These are phyloP conservation scores for Juncus inflexus DNA, from an alignment of 176 grass and related monocot species.

Conservation along the genomic window DNA sequence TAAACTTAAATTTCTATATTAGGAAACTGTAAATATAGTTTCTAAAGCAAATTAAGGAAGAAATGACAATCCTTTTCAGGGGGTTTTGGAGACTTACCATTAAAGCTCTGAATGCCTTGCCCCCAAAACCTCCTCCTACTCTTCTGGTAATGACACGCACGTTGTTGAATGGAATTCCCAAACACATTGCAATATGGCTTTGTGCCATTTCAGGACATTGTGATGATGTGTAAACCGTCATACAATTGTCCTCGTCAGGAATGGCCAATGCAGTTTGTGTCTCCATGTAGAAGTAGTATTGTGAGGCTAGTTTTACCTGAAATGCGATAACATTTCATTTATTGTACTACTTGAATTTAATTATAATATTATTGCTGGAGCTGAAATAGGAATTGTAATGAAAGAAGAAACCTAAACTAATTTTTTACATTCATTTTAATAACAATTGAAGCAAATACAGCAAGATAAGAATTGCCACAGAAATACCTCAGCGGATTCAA, in stretches of 20 bases:
- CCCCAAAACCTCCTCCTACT: slow-evolving; percentile 72
- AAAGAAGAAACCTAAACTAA: too few species aligned
- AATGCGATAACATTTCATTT: background rate
- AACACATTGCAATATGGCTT: slow-evolving; percentile 42
- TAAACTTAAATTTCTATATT: background rate
- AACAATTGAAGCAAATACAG: too few species aligned
- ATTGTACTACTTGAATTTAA: background rate
- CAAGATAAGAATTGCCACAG: background rate
- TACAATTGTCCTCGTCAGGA: slow-evolving; percentile 82
- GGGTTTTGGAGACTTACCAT: slow-evolving; percentile 16
- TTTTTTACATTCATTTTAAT: too few species aligned
- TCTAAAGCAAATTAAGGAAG: background rate
- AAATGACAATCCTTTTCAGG: background rate
- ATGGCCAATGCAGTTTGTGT: slow-evolving; percentile 55
- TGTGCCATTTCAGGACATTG: slow-evolving; percentile 49
- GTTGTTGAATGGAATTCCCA: slow-evolving; percentile 63
- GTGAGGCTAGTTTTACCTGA: slow-evolving; percentile 75
- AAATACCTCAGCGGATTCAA: slow-evolving; percentile 52
- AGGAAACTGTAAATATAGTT: background rate
- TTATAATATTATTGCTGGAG: too few species aligned
- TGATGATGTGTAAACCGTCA: slow-evolving; percentile 46
- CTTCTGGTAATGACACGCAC: slow-evolving; percentile 78
- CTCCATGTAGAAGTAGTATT: slow-evolving; percentile 89
- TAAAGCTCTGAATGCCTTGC: slow-evolving; percentile 51
- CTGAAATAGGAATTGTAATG: too few species aligned